Evolutionary conservation across 306 rosid genomes (phyloP).

Genomic region (Casuarina equisetifolia): DNA sequence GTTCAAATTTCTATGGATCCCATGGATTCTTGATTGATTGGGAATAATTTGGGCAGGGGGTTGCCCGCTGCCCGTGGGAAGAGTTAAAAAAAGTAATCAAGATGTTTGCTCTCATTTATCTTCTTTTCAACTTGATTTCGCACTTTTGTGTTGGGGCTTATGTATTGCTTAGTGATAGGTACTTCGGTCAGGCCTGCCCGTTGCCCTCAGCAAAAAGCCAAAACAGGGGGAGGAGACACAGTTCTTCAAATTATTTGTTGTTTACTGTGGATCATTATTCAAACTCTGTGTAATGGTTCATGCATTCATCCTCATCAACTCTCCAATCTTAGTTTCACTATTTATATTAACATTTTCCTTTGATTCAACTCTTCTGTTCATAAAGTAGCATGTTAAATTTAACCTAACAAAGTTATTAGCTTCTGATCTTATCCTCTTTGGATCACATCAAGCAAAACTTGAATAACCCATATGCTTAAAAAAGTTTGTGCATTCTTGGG

Average conservation of each 20-base stretch:
- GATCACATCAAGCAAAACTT: neutral
- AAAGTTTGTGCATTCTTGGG: constrained; percentile 25
- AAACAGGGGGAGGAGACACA: neutral
- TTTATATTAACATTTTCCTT: too few species aligned
- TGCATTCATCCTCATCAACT: neutral
- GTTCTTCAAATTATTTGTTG: neutral
- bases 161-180: neutral
- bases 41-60: constrained; percentile 24
- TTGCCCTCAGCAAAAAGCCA: constrained; percentile 22
- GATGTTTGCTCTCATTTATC: neutral
- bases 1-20: constrained; percentile 40
- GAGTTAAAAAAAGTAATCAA: neutral
- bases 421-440: too few species aligned
- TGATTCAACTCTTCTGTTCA: too few species aligned
- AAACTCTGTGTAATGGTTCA: neutral
- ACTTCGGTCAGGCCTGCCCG: constrained; percentile 36
- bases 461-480: neutral
- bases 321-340: neutral
- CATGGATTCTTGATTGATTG: constrained; percentile 28
- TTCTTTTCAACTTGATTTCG: neutral
- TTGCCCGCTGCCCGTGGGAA: constrained; percentile 27
- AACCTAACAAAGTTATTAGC: too few species aligned
- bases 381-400: too few species aligned
- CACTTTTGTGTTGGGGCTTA: neutral
- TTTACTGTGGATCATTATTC: neutral